Base-by-base conservation (phyloP, 257 asterid species). In the Solanum verrucosum region DNA sequence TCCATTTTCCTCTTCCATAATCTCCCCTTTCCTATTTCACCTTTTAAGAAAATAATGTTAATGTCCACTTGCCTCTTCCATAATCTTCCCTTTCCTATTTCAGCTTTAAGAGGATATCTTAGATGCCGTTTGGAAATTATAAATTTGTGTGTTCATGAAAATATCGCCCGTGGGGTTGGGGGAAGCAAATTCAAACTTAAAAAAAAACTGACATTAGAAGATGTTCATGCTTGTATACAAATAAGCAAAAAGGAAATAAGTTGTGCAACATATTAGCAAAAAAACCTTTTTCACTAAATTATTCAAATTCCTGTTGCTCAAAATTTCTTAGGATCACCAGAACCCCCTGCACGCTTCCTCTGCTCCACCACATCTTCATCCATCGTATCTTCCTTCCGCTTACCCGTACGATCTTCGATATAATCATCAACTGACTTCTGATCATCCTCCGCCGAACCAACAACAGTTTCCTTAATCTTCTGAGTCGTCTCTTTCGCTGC, bases 391-490 rank as follows among this genome's bases (percentile, higher is more conserved):
- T 71, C 90, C 85, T 86, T 91, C 70, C 90, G 87, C 86, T 90
- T 92, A 60, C 63, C 89, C 7, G 88, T 94, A 49, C 89, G 96
- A 73, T 93, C 96, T 87, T 94, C 94, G 0, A 92, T 44, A 14
- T n/a, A 91, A 63, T 92, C 96, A 5, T 94, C 94, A 35, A 89
- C 35, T 0, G 87, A 75, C 1, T 93, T 94, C 18, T 73, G 90
- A 0, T 79, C 89, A 3, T 90, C 94, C 0, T 91, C 94, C 0
- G 92, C 49, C 0, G 91, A 92, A 16, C 99, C 98, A 10, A 92
- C 96, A 90, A 96, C 95, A 2, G 93, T 94, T 31, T 92, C 95
- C 91, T 91, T 94, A 0, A 94, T 90, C 92, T 92, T 92, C 38
- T 90, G 93, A 44, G 92, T 89, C 0, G 92, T 93, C 38, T 91